Base-by-base conservation (phyloP, 1,284 basidiomycete species). In the Cryptococcus wingfieldii region DNA sequence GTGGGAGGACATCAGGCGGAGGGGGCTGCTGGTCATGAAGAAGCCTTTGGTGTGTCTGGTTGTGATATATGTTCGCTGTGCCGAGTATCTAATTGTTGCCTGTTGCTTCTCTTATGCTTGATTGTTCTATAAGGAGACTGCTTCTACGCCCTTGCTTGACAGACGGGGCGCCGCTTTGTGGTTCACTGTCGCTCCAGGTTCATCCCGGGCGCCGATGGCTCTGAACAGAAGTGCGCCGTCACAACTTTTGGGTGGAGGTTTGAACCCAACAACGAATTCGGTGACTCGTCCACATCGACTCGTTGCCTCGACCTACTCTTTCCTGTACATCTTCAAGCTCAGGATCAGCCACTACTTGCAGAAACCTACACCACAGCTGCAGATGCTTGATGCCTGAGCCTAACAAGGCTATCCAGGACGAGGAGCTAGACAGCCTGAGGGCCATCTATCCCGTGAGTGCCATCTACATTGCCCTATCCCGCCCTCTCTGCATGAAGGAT, bases 381-480 rank as follows among this genome's bases (percentile, higher is more conserved):
- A 45, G 45, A 70, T 70, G 68, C 58, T 54, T 50, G 49, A 73
- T 73, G 71, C 56, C 54, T 57, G 67, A 71, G 66, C 63, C 64
- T 64, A 65, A 72, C 55, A 67, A 66, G 64, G 62, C 64, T 58
- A 56, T 64, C 55, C 71, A 72, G 49, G 69, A 71, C 41, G 70
- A 75, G 56, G 76, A 77, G 67, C 70, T 75, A 43, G 66, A 69
- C 49, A 63, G 69, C 23, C 68, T 77, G 51, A 64, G 70, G 45
- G 66, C 74, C 38, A 77, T 76, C 53, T 75, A 68, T 47, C 65
- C 62, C 38, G 67, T 70, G 28, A 27, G 64, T 61, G 31, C 7
- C 46, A 14, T 44, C 42, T 42, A n/a, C 41, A 42, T 13, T 10
- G 8, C n/a, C 14, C 39, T 44, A 10, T 3, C 25, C 38, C 37